These are phyloP conservation scores for Colletotrichum orbiculare DNA, from an alignment of 2,329 filamentous ascomycete species.

Conservation along the genomic window DNA sequence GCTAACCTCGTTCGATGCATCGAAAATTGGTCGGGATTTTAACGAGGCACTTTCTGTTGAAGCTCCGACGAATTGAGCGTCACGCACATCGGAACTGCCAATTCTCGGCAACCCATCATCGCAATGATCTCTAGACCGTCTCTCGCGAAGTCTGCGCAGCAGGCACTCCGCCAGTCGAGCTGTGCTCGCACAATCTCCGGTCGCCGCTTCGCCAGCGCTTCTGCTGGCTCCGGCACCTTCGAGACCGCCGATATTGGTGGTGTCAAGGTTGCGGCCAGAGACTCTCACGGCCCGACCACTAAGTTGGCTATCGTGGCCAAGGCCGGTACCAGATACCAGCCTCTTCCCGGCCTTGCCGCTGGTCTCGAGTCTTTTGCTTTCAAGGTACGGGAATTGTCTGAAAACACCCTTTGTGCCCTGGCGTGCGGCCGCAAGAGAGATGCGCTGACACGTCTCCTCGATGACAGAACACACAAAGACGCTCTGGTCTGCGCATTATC, in stretches of 20 bases:
- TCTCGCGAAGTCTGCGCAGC: constrained; percentile 68
- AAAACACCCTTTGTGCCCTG: constrained; percentile 2
- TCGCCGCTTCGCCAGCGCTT: constrained; percentile 69
- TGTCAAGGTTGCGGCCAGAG: constrained; percentile 92
- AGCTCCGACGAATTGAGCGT: constrained; percentile 38
- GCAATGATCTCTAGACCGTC: constrained; percentile 73
- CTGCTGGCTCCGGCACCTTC: constrained; percentile 79
- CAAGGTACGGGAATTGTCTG: constrained; percentile 72
- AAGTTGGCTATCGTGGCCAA: constrained; percentile 93
- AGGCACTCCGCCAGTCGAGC: constrained; percentile 67
- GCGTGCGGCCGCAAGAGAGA: constrained; percentile 1
- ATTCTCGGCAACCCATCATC: constrained; percentile 67
- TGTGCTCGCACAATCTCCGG: constrained; percentile 64
- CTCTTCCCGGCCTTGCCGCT: constrained; percentile 87
- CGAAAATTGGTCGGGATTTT: constrained; percentile 39
- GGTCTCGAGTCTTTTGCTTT: constrained; percentile 96
- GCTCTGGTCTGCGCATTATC: constrained; percentile 91
- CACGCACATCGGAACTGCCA: constrained; percentile 50
- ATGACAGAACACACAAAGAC: constrained; percentile 81
- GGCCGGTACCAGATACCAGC: constrained; percentile 93
- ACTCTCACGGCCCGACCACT: constrained; percentile 87
- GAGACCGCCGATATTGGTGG: constrained; percentile 87
- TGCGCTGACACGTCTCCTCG: constrained; percentile 25
- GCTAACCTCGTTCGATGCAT: constrained; percentile 37
- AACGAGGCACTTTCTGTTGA: constrained; percentile 39